Evolutionary conservation across 768 basidiomycete species (phyloP), one percentile per base, ranked within the genome.

Genomic region (Psilocybe tampanensis): DNA sequence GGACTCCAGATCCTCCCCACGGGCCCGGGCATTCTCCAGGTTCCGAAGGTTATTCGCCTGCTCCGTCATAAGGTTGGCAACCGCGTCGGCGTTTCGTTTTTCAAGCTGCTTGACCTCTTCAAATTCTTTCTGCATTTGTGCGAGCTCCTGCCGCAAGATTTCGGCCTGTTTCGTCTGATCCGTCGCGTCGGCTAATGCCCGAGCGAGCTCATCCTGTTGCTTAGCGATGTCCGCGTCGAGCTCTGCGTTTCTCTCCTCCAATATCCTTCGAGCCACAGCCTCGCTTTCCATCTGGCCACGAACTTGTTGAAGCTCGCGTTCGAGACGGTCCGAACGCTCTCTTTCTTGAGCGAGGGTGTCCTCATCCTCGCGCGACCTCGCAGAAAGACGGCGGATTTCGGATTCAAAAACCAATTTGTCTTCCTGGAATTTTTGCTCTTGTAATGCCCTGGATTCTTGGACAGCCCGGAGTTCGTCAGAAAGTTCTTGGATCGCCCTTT

Each of bases 1-100:
- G 13, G 78, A 75, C 68, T 94, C 88, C 47, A 95, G 67, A 66
- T 92, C 82, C 59, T 90, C 90, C 13, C 89, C 88, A 9, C 88
- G 80, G 9, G 81, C 72, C 43, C 90, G 86, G 6, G 92, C 89
- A 53, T 86, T 89, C 64, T 93, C 91, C 33, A 94, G 74, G 21
- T 83, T 85, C 33, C 81, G 81, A 41, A 94, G 73, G 44, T 84
- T 86, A 42, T 74, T 76, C n/a, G 86, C 86, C 66, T 94, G 90
- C 29, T 94, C 92, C 58, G 88, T 86, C 43, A 94, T 74, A 41
- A 95, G 70, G 49, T 75, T 76, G 8, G 83, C 78, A 13, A 92
- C 76, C 65, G 89, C 89, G 53, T 77, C 75, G 12, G 83, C 77
- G 59, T 88, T 87, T 55, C 82, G 78, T 41, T 77, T 76, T 68